A percentile compares a stretch with the other conserved stretches of the same genome.
Conservation (phyloP, 2,329 filamentous ascomycete species). For the Colletotrichum horii region DNA sequence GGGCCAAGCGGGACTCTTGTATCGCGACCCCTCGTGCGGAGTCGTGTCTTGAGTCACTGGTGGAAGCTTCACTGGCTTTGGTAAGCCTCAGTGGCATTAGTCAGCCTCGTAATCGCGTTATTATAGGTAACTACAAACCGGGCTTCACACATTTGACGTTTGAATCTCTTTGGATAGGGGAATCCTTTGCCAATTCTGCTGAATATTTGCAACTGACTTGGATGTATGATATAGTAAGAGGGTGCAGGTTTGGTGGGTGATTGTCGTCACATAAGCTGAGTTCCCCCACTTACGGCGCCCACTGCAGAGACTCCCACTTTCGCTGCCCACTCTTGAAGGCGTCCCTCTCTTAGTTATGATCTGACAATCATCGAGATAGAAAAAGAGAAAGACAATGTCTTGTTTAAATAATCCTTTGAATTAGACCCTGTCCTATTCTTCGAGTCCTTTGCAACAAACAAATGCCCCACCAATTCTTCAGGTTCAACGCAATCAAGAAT, state of each 20-base stretch:
- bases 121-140: fast-evolving
- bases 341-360: neutral
- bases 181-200: too few species aligned
- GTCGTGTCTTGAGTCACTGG: neutral
- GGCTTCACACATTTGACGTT: neutral
- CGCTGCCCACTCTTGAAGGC: neutral
- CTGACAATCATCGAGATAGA: neutral
- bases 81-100: neutral
- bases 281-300: neutral
- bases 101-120: neutral
- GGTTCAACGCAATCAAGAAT: too few species aligned
- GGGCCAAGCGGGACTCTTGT: neutral
- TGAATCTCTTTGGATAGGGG: neutral
- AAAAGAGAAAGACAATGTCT: too few species aligned
- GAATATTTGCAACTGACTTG: neutral
- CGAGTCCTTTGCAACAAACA: too few species aligned
- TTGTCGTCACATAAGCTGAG: neutral
- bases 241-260: neutral
- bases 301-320: neutral
- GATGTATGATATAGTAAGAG: neutral
- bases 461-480: too few species aligned
- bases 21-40: neutral
- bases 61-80: neutral
- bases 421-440: too few species aligned
- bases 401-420: too few species aligned